Base-by-base conservation (phyloP, 2,329 filamentous ascomycete species). In the Aspergillus tubingensis region DNA sequence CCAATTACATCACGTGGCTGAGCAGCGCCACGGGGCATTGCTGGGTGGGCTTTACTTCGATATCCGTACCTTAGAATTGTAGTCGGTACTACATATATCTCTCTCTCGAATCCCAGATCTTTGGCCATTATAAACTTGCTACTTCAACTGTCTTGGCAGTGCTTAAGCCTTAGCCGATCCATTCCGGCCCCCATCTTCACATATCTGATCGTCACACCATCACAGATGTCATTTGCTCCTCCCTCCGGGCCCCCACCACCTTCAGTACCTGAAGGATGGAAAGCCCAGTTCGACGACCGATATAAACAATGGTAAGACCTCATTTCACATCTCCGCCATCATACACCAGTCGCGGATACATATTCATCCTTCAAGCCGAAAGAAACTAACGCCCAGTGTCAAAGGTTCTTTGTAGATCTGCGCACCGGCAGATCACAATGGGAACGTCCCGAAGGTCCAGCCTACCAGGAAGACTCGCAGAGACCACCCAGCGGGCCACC, bases 341-440 rank as follows among this genome's bases (percentile, higher is more conserved):
- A 48, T 7, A n/a, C 52, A 38, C 11, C 19, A 8, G 4, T 36
- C 2, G 10, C 23, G 11, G 11, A 36, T 15, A 36, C 27, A 30
- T 30, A 2, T 11, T 17, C 38, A 17, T 56, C 7, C 43, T 17
- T 50, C 15, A 47, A 52, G 19, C 30, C 56, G 44, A 61, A 59
- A 53, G 44, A 61, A 59, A 53, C 57, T 67, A 62, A 73, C 56
- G 5, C 39, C 25, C 25, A 27, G 25, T 15, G 17, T 7, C 19
- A 7, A 64, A 92, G 89, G 89, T 96, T 95, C 85, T 97, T 91
- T 80, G 90, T 96, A 62, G 95, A 97, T 80, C 86, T 90, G 62
- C 86, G 88, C 76, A 96, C 92, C 65, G 95, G 95, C 71, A 84
- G 90, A 73, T 96, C 93, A 5, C 90, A 94, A 83, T 97, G 93